A percentile compares a stretch with the other conserved stretches of the same genome.
phyloP scores from a whole-genome alignment of 1,139 yeast species.

The Geotrichum candidum region DNA sequence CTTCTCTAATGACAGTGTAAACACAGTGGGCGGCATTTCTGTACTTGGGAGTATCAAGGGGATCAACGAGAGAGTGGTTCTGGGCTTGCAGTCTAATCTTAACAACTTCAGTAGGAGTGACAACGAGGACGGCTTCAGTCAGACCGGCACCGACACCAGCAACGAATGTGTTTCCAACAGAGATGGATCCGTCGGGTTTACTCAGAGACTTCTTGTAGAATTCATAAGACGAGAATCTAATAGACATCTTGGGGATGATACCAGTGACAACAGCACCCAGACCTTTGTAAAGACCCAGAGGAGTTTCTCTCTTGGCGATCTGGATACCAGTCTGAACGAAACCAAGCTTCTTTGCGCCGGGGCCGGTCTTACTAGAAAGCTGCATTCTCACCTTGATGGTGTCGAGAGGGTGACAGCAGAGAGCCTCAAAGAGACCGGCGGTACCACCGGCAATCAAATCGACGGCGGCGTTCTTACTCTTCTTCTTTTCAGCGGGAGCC shows the following conservation, averaged over 20 bases:
- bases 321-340: constrained; percentile 73
- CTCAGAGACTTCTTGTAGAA: constrained; percentile 69
- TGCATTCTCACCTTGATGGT: constrained; percentile 98
- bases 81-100: constrained; percentile 96
- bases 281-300: constrained; percentile 87
- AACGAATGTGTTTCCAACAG: constrained; percentile 61
- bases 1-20: constrained; percentile 77
- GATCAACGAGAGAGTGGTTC: constrained; percentile 82
- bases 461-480: constrained; percentile 47
- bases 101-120: constrained; percentile 95
- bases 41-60: constrained; percentile 74
- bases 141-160: constrained; percentile 98
- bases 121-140: constrained; percentile 91
- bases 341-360: constrained; percentile 68
- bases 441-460: constrained; percentile 94
- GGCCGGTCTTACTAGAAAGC: constrained; percentile 44
- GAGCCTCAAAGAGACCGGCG: constrained; percentile 94
- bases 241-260: constrained; percentile 97
- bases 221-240: constrained; percentile 90
- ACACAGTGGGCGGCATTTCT: constrained; percentile 91
- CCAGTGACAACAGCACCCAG: constrained; percentile 96
- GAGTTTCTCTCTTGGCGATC: constrained; percentile 75
- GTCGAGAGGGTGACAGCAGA: constrained; percentile 82
- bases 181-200: constrained; percentile 55
- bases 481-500: constrained; percentile 24